These are phyloP conservation scores for Yamadazyma phyllophila DNA, from an alignment of 805 yeast genomes.

Conservation along the genomic window DNA sequence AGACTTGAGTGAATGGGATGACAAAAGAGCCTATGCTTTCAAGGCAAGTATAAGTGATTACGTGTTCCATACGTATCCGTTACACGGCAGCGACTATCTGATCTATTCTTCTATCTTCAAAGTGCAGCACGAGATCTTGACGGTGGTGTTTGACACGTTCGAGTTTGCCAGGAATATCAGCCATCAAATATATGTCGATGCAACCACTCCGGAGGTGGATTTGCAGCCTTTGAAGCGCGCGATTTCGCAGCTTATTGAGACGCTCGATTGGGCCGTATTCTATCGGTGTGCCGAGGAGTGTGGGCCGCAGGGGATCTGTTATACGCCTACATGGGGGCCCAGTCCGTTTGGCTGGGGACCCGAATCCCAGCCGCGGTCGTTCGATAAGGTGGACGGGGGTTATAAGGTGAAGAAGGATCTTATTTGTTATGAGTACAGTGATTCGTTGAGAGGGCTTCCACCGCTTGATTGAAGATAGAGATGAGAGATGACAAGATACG, in stretches of 20 bases:
- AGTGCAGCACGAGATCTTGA: conserved; percentile 39
- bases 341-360: conserved; percentile 47
- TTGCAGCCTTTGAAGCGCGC: conserved; percentile 6
- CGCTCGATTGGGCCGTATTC: conserved; percentile 39
- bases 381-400: conserved; percentile 15
- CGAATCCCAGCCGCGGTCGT: conserved; percentile 1
- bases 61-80: conserved; percentile 39
- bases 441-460: conserved; percentile 1
- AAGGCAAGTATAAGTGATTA: conserved; percentile 45
- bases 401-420: conserved; percentile 16
- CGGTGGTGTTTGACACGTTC: conserved; percentile 35
- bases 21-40: conserved; percentile 21
- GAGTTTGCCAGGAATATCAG: conserved; percentile 26
- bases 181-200: conserved; percentile 16
- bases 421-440: conserved; percentile 15
- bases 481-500: no score
- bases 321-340: conserved; percentile 63
- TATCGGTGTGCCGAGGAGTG: conserved; percentile 44
- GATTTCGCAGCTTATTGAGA: conserved; percentile 13
- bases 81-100: conserved; percentile 41
- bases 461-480: no score
- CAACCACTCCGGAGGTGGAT: neutral
- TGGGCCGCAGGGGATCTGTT: conserved; percentile 49
- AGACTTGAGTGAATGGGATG: conserved; percentile 9
- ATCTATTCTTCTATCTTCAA: conserved; percentile 48